These are phyloP conservation scores for Trichocladium uniseriatum DNA, from an alignment of 495 filamentous ascomycete genomes.

Conservation along the genomic window DNA sequence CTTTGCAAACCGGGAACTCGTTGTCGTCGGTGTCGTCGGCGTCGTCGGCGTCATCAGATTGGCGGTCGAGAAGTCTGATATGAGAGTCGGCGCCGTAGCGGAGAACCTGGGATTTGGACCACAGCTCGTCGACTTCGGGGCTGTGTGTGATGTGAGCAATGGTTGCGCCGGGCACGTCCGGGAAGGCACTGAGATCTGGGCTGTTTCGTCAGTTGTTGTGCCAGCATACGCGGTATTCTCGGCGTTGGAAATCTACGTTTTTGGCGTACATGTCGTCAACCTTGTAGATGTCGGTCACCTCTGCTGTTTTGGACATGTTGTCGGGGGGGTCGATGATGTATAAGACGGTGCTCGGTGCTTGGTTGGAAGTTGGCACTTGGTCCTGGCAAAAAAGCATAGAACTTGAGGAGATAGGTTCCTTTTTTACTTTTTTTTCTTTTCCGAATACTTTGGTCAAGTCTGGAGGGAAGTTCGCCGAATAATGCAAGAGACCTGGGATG, in stretches of 20 bases:
- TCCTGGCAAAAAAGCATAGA: too few relatives aligned
- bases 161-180: background rate
- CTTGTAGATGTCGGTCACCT: constrained; percentile 2
- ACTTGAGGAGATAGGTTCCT: too few relatives aligned
- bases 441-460: too few relatives aligned
- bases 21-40: too few relatives aligned
- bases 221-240: background rate
- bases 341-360: too few relatives aligned
- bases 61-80: constrained; percentile 1
- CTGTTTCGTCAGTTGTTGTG: background rate
- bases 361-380: too few relatives aligned
- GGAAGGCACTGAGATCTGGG: background rate
- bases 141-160: background rate
- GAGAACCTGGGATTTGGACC: background rate
- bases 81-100: constrained; percentile 1
- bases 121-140: background rate
- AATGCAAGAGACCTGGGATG: too few relatives aligned
- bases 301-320: background rate
- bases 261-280: background rate
- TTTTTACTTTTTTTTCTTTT: too few relatives aligned
- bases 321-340: too few relatives aligned
- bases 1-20: too few relatives aligned
- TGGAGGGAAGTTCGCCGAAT: too few relatives aligned
- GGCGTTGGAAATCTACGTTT: constrained; percentile 1
- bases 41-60: too few relatives aligned